Percentiles rank a stretch among this genome's conserved stretches.
phyloP scores from a whole-genome alignment of 2,329 filamentous ascomycete genomes.

The Claviceps pusilla region DNA sequence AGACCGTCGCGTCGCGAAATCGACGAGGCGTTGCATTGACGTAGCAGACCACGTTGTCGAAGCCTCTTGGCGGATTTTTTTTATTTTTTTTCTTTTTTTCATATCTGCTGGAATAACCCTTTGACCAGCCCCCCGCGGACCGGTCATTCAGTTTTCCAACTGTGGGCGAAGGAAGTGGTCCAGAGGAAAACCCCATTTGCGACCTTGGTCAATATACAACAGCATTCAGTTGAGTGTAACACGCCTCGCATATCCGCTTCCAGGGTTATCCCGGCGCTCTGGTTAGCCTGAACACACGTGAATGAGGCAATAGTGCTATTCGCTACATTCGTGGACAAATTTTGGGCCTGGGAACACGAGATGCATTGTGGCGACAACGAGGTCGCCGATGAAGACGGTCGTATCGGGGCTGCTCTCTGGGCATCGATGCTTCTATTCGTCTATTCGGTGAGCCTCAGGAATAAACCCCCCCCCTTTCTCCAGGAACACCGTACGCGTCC shows the following conservation, averaged over 20 bases:
- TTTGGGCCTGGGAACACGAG: neutral
- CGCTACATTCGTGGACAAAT: neutral
- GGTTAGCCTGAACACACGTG: neutral
- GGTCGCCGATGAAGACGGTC: neutral
- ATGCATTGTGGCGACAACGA: neutral
- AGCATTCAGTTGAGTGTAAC: neutral
- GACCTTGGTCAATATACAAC: neutral
- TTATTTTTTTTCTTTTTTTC: no score
- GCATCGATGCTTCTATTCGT: neutral
- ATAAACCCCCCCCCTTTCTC: no score
- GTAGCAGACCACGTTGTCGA: neutral
- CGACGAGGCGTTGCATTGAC: no score
- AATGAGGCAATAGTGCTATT: neutral
- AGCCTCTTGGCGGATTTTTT: neutral
- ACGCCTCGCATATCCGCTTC: neutral
- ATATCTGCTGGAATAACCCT: neutral
- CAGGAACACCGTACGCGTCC: neutral
- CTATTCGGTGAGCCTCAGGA: neutral
- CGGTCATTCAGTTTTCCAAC: neutral
- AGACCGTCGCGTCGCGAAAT: neutral
- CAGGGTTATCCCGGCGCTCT: constrained; percentile 1
- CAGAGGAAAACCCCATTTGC: neutral
- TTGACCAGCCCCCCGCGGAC: neutral
- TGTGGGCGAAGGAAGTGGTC: neutral
- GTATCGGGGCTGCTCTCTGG: neutral